phyloP scores from a whole-genome alignment of 768 basidiomycete species.

The Collybia nuda region DNA sequence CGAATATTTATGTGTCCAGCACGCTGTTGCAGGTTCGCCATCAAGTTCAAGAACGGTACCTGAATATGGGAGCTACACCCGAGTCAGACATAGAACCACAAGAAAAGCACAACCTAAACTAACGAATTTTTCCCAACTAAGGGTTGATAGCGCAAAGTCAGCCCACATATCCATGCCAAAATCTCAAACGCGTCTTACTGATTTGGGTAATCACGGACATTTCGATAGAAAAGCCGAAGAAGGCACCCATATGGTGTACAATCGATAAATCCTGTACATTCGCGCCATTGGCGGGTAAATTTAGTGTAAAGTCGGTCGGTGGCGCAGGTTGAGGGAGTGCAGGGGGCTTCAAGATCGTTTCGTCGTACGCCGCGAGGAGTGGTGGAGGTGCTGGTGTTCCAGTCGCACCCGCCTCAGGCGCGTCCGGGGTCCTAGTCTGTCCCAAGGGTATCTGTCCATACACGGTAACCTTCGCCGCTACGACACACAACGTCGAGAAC shows the following conservation, averaged over 20 bases:
- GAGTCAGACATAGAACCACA: constrained; percentile 7
- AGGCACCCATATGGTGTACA: constrained; percentile 43
- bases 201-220: constrained; percentile 66
- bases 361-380: constrained; percentile 40
- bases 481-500: background rate
- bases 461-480: background rate
- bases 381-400: constrained; percentile 16
- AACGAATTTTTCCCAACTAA: constrained; percentile 54
- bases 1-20: constrained; percentile 56
- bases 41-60: constrained; percentile 64
- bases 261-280: constrained; percentile 32
- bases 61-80: constrained; percentile 41
- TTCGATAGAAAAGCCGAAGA: constrained; percentile 74
- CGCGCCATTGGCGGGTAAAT: constrained; percentile 32
- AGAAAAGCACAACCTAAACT: constrained; percentile 8
- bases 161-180: background rate
- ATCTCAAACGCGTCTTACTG: constrained; percentile 28
- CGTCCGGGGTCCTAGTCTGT: background rate
- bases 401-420: constrained; percentile 14
- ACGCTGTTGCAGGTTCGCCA: constrained; percentile 57
- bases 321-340: constrained; percentile 42
- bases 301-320: constrained; percentile 36
- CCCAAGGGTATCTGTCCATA: background rate
- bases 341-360: constrained; percentile 45
- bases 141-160: background rate